A percentile compares a stretch with the other conserved stretches of the same genome.
Conservation (phyloP, 345 rosid genomes). For the Citropsis articulata region DNA sequence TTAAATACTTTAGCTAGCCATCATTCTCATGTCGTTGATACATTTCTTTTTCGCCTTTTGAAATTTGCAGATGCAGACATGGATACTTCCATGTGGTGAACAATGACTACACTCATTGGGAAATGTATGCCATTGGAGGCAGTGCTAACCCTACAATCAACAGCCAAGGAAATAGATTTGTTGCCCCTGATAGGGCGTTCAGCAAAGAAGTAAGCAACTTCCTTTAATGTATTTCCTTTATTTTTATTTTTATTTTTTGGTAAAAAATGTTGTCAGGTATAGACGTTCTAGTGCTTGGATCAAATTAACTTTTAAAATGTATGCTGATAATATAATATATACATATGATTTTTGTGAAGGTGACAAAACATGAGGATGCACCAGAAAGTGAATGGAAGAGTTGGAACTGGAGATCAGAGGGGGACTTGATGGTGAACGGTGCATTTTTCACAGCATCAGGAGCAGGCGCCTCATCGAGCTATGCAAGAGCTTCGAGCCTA, state of each 20-base stretch:
- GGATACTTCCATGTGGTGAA: conserved; percentile 93
- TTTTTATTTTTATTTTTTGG: no score
- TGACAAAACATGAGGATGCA: conserved; percentile 78
- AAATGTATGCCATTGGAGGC: conserved; percentile 89
- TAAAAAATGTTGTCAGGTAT: no score
- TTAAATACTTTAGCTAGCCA: not conserved
- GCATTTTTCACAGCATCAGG: conserved; percentile 72
- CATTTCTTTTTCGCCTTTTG: not conserved
- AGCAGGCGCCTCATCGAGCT: conserved; percentile 65
- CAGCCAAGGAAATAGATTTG: conserved; percentile 80
- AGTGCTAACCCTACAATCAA: conserved; percentile 82
- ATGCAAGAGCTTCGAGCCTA: conserved; percentile 72
- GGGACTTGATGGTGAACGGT: conserved; percentile 66
- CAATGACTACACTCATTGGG: conserved; percentile 91
- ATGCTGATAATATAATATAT: no score
- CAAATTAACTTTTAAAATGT: no score
- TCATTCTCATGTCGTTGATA: not conserved
- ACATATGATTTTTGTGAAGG: conserved; percentile 23
- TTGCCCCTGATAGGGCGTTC: conserved; percentile 49
- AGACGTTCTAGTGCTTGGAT: no score
- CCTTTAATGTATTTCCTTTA: no score
- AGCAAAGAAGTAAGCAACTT: conserved; percentile 63
- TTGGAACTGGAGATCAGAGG: conserved; percentile 88
- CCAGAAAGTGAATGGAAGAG: conserved; percentile 57
- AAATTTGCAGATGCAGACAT: conserved; percentile 57